A percentile compares a stretch with the other conserved stretches of the same genome.
Conservation (phyloP, 371 early-diverging fungal genomes). For the Mucor velutinosus region DNA sequence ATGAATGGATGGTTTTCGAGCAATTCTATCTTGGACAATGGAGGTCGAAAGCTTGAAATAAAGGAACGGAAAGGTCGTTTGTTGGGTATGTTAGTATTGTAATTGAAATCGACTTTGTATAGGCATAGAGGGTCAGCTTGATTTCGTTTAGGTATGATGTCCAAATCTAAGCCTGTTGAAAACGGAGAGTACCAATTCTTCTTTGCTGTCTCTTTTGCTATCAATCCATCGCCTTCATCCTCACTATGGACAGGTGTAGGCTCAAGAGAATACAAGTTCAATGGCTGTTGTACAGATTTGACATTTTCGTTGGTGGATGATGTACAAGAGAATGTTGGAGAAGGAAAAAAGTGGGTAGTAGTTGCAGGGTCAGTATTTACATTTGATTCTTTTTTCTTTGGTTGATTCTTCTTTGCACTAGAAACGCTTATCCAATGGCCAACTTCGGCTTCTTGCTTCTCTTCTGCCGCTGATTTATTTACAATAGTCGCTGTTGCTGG, state of each 20-base stretch:
- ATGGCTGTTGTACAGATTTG: not conserved
- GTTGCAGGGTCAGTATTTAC: constrained; percentile 7
- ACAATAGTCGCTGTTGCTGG: not conserved
- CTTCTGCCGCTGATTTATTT: constrained; percentile 3
- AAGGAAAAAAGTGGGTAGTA: constrained; percentile 4
- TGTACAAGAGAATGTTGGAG: constrained; percentile 10
- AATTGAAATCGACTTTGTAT: constrained; percentile 13
- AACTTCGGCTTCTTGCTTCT: not conserved
- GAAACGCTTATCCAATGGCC: not conserved
- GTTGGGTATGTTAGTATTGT: constrained; percentile 9
- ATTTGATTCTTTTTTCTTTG: not conserved
- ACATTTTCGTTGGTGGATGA: not conserved
- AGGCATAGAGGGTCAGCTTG: constrained; percentile 18
- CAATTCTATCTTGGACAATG: constrained; percentile 16
- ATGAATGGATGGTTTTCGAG: constrained; percentile 33
- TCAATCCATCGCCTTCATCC: constrained; percentile 12
- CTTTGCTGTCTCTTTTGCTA: not conserved
- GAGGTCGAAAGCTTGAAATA: not conserved
- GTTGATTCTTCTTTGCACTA: constrained; percentile 2
- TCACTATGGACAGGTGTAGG: constrained; percentile 21
- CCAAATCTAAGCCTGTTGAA: constrained; percentile 34
- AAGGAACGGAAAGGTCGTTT: not conserved
- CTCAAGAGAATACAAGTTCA: constrained; percentile 8
- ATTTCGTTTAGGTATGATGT: constrained; percentile 26
- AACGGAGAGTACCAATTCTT: constrained; percentile 40